phyloP scores from a whole-genome alignment of 805 yeast species.

The Ogataea trehalophila region DNA sequence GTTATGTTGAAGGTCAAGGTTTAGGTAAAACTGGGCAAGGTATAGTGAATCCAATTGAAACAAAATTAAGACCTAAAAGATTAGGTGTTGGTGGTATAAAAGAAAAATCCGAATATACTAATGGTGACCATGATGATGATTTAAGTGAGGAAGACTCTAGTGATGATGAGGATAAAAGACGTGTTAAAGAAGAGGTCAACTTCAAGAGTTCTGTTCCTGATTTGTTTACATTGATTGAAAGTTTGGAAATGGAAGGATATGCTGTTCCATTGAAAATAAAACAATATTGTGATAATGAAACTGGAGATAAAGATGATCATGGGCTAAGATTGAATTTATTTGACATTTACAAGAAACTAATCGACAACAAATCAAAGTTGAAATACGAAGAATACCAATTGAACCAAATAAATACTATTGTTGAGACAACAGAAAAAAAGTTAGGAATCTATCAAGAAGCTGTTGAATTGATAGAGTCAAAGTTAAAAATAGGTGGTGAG shows the following conservation, averaged over 20 bases:
- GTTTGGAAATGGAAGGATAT: constrained; percentile 31
- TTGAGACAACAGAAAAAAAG: constrained; percentile 3
- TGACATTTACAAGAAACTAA: constrained; percentile 8
- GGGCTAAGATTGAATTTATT: constrained; percentile 18
- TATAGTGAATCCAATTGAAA: constrained; percentile 74
- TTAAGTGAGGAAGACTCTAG: constrained; percentile 16
- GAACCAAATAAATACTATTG: constrained; percentile 4
- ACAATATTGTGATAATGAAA: constrained; percentile 28
- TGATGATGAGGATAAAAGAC: constrained; percentile 21
- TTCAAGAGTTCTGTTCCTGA: constrained; percentile 23
- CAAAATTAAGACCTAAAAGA: constrained; percentile 58
- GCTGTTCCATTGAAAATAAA: constrained; percentile 35
- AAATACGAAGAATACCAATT: constrained; percentile 13
- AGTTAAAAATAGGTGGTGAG: not conserved
- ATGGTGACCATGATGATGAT: constrained; percentile 12
- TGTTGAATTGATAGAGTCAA: not conserved
- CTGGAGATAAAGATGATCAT: constrained; percentile 3
- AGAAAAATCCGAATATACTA: constrained; percentile 29
- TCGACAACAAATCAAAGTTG: constrained; percentile 7
- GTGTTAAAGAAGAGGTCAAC: not conserved
- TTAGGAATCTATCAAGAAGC: constrained; percentile 3
- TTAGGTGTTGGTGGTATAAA: constrained; percentile 68
- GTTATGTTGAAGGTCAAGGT: constrained; percentile 79
- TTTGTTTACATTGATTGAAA: constrained; percentile 34
- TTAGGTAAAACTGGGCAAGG: constrained; percentile 75